These are phyloP conservation scores for Rhodamnia rubescens DNA, from an alignment of 345 rosid genomes.

Conservation along the genomic window DNA sequence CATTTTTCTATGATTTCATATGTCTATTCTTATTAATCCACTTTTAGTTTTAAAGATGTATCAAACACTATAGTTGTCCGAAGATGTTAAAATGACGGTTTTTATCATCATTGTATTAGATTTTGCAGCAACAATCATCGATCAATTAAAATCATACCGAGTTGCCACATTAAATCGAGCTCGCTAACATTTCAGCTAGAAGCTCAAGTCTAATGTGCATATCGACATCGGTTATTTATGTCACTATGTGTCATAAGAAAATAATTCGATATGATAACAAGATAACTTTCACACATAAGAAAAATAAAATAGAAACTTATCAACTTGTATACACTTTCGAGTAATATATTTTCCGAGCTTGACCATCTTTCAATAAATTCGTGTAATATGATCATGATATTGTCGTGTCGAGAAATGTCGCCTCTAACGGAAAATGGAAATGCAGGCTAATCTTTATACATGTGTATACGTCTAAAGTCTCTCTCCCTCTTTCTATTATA, in stretches of 20 bases:
- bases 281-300: not conserved
- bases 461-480: not conserved
- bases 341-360: not conserved
- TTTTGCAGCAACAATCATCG: not conserved
- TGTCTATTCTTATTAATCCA: not conserved
- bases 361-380: rapidly evolving
- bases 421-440: not conserved
- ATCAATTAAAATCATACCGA: not conserved
- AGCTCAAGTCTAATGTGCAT: not conserved
- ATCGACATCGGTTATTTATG: not conserved
- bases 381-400: not conserved
- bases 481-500: not conserved
- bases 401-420: rapidly evolving
- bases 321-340: not conserved
- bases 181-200: not conserved
- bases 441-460: not conserved
- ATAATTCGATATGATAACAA: not conserved
- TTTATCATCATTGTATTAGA: not conserved
- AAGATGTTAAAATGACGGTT: not conserved
- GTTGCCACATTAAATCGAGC: not conserved
- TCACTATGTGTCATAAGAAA: rapidly evolving
- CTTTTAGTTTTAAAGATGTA: not conserved
- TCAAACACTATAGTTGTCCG: not conserved
- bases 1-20: not conserved
- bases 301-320: not conserved